Evolutionary conservation across 768 basidiomycete genomes (phyloP).

Genomic region (Xerocomus brunneocitrinus): DNA sequence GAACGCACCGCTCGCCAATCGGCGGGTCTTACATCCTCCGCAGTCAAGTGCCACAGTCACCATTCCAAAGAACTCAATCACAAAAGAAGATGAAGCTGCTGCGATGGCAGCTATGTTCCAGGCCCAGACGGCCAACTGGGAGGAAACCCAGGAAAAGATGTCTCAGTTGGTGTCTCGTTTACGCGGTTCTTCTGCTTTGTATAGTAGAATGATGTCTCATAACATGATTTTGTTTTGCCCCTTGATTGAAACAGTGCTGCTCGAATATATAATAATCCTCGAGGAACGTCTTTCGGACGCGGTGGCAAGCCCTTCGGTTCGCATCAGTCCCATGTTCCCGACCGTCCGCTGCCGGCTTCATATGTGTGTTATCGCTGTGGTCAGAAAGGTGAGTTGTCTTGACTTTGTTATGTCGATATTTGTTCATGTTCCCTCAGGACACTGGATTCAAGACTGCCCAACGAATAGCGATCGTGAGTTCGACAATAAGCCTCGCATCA

Average conservation of each 20-base stretch:
- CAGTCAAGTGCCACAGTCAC: constrained; percentile 33
- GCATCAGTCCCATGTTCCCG: constrained; percentile 51
- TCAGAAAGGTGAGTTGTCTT: constrained; percentile 71
- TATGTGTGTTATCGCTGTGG: constrained; percentile 99
- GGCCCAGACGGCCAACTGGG: constrained; percentile 91
- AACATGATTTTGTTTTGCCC: constrained; percentile 44
- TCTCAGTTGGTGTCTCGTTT: constrained; percentile 86
- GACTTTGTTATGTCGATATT: neutral
- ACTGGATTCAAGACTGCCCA: constrained; percentile 99
- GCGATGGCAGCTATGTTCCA: constrained; percentile 98
- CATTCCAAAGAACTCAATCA: constrained; percentile 40
- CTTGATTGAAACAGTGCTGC: constrained; percentile 50
- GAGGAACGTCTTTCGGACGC: constrained; percentile 59
- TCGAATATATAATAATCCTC: constrained; percentile 60
- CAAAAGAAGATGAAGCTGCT: constrained; percentile 82
- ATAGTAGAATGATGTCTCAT: constrained; percentile 75
- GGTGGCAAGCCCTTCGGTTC: constrained; percentile 49
- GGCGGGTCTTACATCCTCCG: constrained; percentile 26
- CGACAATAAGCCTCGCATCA: constrained; percentile 92
- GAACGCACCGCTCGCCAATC: constrained; percentile 15
- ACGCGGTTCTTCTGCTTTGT: constrained; percentile 48
- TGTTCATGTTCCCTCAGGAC: constrained; percentile 50
- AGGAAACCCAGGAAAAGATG: constrained; percentile 99
- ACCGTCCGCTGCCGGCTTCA: constrained; percentile 83
- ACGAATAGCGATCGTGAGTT: constrained; percentile 95